phyloP scores from a whole-genome alignment of 116 monocot species.

The Iris pallida region DNA sequence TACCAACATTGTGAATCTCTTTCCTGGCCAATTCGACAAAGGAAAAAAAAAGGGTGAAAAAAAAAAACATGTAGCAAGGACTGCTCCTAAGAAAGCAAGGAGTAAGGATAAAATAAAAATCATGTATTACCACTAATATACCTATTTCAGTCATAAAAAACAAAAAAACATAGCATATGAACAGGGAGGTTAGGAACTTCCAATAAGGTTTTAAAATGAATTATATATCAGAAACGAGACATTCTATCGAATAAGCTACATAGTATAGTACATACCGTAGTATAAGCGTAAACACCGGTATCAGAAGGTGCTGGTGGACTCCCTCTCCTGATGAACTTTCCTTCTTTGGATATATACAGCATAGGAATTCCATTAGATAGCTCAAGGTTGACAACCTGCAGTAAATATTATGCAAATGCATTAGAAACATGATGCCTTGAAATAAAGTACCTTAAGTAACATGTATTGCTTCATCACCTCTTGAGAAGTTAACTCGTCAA shows the following conservation, averaged over 20 bases:
- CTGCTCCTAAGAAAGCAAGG: no score
- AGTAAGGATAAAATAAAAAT: no score
- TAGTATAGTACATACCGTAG: constrained; percentile 55
- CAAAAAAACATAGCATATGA: no score
- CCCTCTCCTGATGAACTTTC: constrained; percentile 71
- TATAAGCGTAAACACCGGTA: constrained; percentile 77
- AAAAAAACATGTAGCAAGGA: no score
- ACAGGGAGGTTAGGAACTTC: no score
- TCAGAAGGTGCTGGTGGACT: constrained; percentile 74
- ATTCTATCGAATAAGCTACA: neutral
- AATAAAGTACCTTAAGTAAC: neutral
- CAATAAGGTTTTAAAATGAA: no score
- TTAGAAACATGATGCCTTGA: neutral
- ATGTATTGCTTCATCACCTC: constrained; percentile 38
- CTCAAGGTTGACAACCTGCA: constrained; percentile 69
- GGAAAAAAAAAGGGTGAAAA: no score
- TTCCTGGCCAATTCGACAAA: no score
- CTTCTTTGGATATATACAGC: constrained; percentile 84
- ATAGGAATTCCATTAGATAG: constrained; percentile 83
- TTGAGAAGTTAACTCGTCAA: constrained; percentile 78
- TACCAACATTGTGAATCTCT: no score
- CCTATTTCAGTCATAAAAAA: no score
- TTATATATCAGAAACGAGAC: no score
- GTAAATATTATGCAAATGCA: neutral
- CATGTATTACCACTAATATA: no score